Evolutionary conservation across 139 green algal species (phyloP), one percentile per base, ranked within the genome.

Genomic region (Auxenochlorella protothecoides): DNA sequence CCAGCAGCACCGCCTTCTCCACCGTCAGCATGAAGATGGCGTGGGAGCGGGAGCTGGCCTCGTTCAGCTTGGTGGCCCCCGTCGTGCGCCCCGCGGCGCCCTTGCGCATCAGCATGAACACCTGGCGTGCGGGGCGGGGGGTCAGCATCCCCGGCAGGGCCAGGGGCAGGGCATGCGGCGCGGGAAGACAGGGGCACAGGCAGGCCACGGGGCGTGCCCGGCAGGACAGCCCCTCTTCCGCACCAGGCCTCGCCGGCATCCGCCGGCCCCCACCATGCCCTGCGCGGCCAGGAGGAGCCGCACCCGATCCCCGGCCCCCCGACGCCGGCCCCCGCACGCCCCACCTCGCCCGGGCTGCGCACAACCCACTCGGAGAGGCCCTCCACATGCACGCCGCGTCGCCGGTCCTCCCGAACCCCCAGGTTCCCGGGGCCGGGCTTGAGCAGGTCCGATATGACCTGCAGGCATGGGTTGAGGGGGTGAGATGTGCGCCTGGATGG

Each of bases 21-120:
- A 96, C 89, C 65, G 96, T 96, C 69, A 98, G 88, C 73, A 96
- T 96, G 82, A 96, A 96, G 56, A 98, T 90, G 0, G 91, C 92
- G 71, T 97, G 91, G 11, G 84, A 92, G 66, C 91, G 86, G 16
- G 79, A 90, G 27, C 78, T 90, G 13, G 93, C 75, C 79, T 98
- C 90, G 80, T 98, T 98, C 72, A 97, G 86, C 75, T 92, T 92
- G 63, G 92, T 97, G 52, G 92, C 82, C 5, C 93, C 93, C 5
- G 88, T 96, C 4, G 89, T 81, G 5, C 93, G 83, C 82, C 90
- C 84, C 57, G 71, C 64, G 15, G 89, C 88, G 12, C 93, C 92
- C 3, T 81, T 71, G 78, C 89, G 80, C 88, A 98, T 96, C 10
- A 98, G 81, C 81, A 66, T 95, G 93, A 11, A 97, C 89, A 74